Evolutionary conservation across 768 basidiomycete species (phyloP).

Genomic region (Gymnopilus dilepis): DNA sequence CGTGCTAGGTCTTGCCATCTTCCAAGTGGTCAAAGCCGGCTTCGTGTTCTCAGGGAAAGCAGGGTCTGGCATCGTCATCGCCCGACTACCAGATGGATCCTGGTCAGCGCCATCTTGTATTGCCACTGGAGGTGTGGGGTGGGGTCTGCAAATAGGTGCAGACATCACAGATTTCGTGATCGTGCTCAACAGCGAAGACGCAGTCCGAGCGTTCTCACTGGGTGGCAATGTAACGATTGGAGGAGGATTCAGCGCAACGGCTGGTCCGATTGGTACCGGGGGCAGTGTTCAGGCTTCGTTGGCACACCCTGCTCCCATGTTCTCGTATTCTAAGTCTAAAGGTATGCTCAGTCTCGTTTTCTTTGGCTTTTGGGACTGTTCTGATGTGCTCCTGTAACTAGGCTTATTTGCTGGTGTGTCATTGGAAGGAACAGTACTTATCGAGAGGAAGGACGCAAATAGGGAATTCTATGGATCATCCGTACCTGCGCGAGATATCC

Average conservation of each 20-base stretch:
- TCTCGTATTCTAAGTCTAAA: conserved; percentile 95
- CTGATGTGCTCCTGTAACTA: conserved; percentile 30
- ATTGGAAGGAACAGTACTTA: conserved; percentile 91
- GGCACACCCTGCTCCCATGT: conserved; percentile 96
- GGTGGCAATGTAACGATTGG: conserved; percentile 98
- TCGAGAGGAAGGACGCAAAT: conserved; percentile 96
- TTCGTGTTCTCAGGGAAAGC: conserved; percentile 96
- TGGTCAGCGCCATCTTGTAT: conserved; percentile 98
- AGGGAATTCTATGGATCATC: conserved; percentile 94
- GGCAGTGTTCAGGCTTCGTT: conserved; percentile 86
- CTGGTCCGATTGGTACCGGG: conserved; percentile 94
- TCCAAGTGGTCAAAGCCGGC: conserved; percentile 92
- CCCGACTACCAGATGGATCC: conserved; percentile 91
- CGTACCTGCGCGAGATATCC: conserved; percentile 88
- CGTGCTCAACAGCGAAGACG: conserved; percentile 96
- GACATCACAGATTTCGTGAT: conserved; percentile 96
- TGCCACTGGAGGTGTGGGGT: conserved; percentile 92
- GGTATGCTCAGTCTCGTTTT: conserved; percentile 52
- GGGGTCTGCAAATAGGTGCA: conserved; percentile 95
- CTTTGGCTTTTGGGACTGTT: not conserved
- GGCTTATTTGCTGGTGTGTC: conserved; percentile 95
- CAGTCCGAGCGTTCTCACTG: conserved; percentile 92
- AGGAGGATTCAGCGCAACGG: conserved; percentile 82
- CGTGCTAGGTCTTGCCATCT: conserved; percentile 84
- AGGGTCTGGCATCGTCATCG: conserved; percentile 91